These are phyloP conservation scores for Petunia axillaris DNA, from an alignment of 257 asterid species.

Conservation along the genomic window DNA sequence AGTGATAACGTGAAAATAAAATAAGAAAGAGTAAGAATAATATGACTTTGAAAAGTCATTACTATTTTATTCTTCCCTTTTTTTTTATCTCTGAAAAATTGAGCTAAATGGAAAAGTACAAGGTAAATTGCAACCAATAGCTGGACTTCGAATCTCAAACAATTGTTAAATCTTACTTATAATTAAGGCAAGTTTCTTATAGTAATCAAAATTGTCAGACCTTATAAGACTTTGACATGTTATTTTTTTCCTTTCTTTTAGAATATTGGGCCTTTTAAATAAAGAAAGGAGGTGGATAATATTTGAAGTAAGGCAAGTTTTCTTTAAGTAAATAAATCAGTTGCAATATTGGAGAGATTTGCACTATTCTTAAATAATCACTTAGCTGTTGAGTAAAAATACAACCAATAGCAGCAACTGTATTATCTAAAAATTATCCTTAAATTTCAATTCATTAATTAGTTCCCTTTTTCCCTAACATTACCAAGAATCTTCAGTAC, in stretches of 20 bases:
- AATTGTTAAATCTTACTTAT: not conserved
- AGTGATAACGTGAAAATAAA: not conserved
- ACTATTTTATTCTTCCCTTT: not conserved
- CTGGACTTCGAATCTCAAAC: not conserved
- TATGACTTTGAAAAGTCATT: not conserved
- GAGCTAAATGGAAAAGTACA: not conserved
- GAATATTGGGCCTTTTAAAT: too few species aligned
- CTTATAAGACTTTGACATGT: too few species aligned
- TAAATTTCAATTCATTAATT: not conserved
- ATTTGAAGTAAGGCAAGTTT: not conserved
- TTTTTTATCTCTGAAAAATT: not conserved
- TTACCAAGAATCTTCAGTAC: not conserved
- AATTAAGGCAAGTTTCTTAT: too few species aligned
- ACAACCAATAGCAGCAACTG: not conserved
- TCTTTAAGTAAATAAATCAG: not conserved
- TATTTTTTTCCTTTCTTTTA: not conserved
- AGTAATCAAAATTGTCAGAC: too few species aligned
- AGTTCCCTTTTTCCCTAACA: not conserved
- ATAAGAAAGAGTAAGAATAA: not conserved
- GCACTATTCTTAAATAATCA: not conserved
- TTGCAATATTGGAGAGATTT: not conserved
- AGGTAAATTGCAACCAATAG: not conserved
- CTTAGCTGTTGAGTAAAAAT: not conserved
- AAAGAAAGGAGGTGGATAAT: too few species aligned
- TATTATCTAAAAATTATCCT: not conserved